These are phyloP conservation scores for Cucurbita argyrosperma DNA, from an alignment of 306 rosid species.

Conservation along the genomic window DNA sequence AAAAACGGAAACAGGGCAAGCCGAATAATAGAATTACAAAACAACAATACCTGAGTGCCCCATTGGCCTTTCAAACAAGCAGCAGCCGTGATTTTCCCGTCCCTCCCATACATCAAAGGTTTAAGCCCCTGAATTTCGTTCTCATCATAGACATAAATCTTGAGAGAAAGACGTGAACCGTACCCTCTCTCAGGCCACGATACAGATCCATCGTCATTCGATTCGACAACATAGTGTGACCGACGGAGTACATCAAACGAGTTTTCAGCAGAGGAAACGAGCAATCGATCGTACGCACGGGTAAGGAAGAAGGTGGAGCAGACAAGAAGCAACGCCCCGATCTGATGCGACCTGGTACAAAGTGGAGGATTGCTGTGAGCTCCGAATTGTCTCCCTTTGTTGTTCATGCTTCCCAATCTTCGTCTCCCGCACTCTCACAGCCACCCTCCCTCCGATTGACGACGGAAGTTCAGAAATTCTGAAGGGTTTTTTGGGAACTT, in stretches of 20 bases:
- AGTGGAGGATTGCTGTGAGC: conserved; percentile 22
- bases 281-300: conserved; percentile 32
- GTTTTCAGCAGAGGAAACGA: conserved; percentile 19
- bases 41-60: conserved; percentile 74
- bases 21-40: background rate
- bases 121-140: conserved; percentile 58
- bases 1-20: background rate
- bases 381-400: conserved; percentile 33
- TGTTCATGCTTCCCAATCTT: conserved; percentile 28
- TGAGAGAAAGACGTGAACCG: conserved; percentile 47
- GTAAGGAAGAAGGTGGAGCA: conserved; percentile 52
- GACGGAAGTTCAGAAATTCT: background rate
- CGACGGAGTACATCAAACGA: conserved; percentile 13
- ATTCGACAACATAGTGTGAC: conserved; percentile 9
- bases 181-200: conserved; percentile 50
- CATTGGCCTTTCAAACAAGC: conserved; percentile 85
- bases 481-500: background rate
- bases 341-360: conserved; percentile 79
- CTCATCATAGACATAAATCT: conserved; percentile 68
- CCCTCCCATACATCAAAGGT: conserved; percentile 49
- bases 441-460: background rate
- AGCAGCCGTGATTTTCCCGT: conserved; percentile 40
- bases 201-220: conserved; percentile 19
- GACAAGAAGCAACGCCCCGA: conserved; percentile 54
- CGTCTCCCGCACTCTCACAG: background rate